Evolutionary conservation across 2,329 filamentous ascomycete species (phyloP).

Genomic region (Colletotrichum orbiculare): DNA sequence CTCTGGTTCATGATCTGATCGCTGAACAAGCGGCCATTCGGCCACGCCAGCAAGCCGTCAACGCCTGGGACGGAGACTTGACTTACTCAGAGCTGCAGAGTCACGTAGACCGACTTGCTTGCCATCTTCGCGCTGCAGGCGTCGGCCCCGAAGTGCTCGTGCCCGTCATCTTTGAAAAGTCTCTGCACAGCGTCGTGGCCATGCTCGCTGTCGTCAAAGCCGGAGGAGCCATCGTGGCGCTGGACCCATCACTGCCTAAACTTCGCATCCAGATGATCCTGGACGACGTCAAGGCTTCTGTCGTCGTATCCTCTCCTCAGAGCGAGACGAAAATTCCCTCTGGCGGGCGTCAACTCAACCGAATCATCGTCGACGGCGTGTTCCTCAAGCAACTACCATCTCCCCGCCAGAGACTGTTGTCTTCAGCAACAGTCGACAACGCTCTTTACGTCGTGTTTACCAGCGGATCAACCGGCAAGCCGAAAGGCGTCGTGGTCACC

Average conservation of each 20-base stretch:
- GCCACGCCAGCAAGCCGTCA: too few species aligned
- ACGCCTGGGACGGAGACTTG: conserved; percentile 37
- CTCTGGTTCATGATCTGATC: too few species aligned
- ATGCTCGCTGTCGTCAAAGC: conserved; percentile 23
- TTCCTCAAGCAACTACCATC: background rate
- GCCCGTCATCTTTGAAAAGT: conserved; percentile 29
- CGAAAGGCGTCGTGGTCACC: conserved; percentile 27
- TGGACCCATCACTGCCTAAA: conserved; percentile 22
- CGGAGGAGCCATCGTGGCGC: conserved; percentile 15
- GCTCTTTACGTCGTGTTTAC: conserved; percentile 23
- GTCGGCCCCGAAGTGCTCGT: conserved; percentile 35
- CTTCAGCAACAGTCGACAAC: background rate
- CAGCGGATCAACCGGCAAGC: conserved; percentile 29
- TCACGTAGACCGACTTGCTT: background rate
- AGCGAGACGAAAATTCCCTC: background rate
- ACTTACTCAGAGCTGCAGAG: conserved; percentile 38
- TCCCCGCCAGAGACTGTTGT: background rate
- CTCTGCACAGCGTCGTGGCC: conserved; percentile 15
- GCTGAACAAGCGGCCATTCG: too few species aligned
- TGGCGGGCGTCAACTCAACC: background rate
- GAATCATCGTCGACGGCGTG: background rate
- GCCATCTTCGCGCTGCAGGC: conserved; percentile 25
- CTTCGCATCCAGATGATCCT: conserved; percentile 15
- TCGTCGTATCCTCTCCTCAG: background rate
- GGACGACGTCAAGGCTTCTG: conserved; percentile 10